These are phyloP conservation scores for Calonectria hongkongensis DNA, from an alignment of 2,329 filamentous ascomycete genomes.

Conservation along the genomic window DNA sequence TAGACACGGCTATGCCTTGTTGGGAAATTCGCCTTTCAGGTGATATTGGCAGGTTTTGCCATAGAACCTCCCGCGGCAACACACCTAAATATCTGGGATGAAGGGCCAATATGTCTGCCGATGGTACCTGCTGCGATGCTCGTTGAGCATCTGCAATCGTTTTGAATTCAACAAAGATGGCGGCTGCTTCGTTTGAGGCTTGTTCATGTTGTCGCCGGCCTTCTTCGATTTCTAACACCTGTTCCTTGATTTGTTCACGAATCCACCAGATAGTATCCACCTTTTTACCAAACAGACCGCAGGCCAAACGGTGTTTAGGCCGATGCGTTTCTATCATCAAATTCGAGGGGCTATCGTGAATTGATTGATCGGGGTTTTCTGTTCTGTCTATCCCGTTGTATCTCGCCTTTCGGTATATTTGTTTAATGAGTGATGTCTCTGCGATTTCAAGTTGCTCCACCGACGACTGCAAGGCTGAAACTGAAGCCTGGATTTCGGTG, in stretches of 20 bases:
- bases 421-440: not conserved
- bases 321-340: not conserved
- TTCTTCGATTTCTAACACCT: not conserved
- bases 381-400: too few species aligned
- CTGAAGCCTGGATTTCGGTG: not conserved
- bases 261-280: conserved; percentile 9
- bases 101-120: not conserved
- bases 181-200: not conserved
- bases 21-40: conserved; percentile 1
- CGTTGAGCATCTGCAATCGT: not conserved
- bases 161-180: conserved; percentile 5
- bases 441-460: conserved; percentile 1
- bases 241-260: not conserved
- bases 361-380: not conserved
- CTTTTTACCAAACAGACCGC: not conserved
- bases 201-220: not conserved
- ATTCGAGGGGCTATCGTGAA: not conserved
- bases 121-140: not conserved
- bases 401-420: too few species aligned
- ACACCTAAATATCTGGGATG: conserved; percentile 6
- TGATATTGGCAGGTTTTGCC: not conserved
- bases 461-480: not conserved
- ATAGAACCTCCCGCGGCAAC: not conserved
- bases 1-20: not conserved
- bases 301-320: not conserved